phyloP scores from a whole-genome alignment of 2,329 filamentous ascomycete species.

The Erysiphe pulchra region DNA sequence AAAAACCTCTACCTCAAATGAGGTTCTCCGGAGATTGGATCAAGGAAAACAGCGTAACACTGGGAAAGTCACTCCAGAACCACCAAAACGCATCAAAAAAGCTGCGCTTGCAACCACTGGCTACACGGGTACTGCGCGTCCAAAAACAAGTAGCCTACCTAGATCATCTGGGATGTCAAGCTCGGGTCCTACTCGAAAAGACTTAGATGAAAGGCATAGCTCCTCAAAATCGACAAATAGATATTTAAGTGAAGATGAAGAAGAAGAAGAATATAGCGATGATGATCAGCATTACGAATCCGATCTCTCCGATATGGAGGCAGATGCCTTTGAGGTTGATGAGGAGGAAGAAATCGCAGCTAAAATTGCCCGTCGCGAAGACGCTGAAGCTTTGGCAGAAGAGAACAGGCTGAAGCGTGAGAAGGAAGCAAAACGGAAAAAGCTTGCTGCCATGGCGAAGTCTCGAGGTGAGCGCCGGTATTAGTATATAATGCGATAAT shows the following conservation, averaged over 20 bases:
- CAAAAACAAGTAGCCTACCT: constrained; percentile 20
- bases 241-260: constrained; percentile 13
- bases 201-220: constrained; percentile 8
- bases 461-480: not conserved
- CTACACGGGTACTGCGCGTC: constrained; percentile 37
- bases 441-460: constrained; percentile 12
- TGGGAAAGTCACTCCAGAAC: constrained; percentile 9
- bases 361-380: constrained; percentile 36
- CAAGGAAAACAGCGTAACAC: constrained; percentile 4
- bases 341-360: constrained; percentile 41
- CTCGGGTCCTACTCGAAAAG: constrained; percentile 4
- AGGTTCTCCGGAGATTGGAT: constrained; percentile 3
- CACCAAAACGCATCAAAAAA: constrained; percentile 34
- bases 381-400: constrained; percentile 34
- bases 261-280: constrained; percentile 26
- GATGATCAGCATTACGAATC: constrained; percentile 39
- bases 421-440: constrained; percentile 24
- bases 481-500: not conserved
- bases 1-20: constrained; percentile 9
- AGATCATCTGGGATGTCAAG: constrained; percentile 8
- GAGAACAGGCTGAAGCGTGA: constrained; percentile 34
- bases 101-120: constrained; percentile 35
- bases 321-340: constrained; percentile 47
- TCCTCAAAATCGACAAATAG: constrained; percentile 16
- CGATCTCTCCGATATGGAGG: constrained; percentile 54